A percentile compares a stretch with the other conserved stretches of the same genome.
These are phyloP conservation scores for Chaetomiaceae sp. DNA, from an alignment of 2,329 filamentous ascomycete species.

Conservation along the genomic window DNA sequence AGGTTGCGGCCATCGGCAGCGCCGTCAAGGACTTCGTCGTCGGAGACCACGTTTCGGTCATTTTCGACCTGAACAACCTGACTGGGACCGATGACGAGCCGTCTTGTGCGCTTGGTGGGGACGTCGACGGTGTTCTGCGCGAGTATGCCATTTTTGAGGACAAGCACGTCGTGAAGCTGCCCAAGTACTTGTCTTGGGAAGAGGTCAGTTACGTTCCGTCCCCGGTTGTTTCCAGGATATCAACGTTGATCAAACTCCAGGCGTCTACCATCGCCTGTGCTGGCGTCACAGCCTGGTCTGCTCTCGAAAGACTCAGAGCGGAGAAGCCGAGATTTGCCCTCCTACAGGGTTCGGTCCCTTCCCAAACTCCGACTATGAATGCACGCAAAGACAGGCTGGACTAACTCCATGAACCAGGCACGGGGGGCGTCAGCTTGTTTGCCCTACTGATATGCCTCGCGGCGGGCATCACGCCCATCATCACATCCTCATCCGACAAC, in stretches of 20 bases:
- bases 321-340: slow-evolving; percentile 7
- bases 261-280: slow-evolving; percentile 23
- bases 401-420: slow-evolving; percentile 21
- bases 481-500: slow-evolving; percentile 30
- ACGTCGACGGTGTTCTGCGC: slow-evolving; percentile 22
- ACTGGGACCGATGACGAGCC: slow-evolving; percentile 6
- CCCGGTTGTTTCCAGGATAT: neutral
- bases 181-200: slow-evolving; percentile 24
- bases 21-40: slow-evolving; percentile 22
- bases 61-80: slow-evolving; percentile 17
- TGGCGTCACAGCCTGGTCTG: slow-evolving; percentile 25
- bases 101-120: slow-evolving; percentile 15
- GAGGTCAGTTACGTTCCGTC: slow-evolving; percentile 18
- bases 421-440: slow-evolving; percentile 30
- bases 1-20: slow-evolving; percentile 25
- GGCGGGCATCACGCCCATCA: slow-evolving; percentile 26
- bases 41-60: slow-evolving; percentile 24
- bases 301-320: slow-evolving; percentile 13
- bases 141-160: slow-evolving; percentile 26
- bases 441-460: slow-evolving; percentile 26
- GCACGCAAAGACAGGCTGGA: neutral
- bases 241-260: slow-evolving; percentile 9
- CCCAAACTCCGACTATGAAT: neutral
- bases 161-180: slow-evolving; percentile 20
- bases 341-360: slow-evolving; percentile 12